Evolutionary conservation across 140 eudicot genomes (phyloP).

Genomic region (Ambrosia hybrid): DNA sequence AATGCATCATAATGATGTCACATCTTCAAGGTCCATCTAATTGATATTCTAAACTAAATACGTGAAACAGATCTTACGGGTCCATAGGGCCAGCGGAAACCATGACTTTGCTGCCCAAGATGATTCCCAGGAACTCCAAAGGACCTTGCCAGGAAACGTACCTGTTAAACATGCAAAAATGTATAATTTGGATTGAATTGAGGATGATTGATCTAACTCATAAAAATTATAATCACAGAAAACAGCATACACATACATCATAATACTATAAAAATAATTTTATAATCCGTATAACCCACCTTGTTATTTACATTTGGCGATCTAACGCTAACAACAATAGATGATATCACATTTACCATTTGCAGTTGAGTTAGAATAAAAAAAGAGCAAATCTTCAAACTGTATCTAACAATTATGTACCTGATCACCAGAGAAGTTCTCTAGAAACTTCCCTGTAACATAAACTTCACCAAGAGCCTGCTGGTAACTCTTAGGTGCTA

Average conservation of each 20-base stretch:
- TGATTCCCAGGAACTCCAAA: slow-evolving; percentile 97
- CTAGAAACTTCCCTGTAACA: slow-evolving; percentile 86
- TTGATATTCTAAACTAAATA: not conserved
- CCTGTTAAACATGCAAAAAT: slow-evolving; percentile 49
- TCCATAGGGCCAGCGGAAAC: slow-evolving; percentile 99
- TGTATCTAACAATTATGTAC: slow-evolving; percentile 31
- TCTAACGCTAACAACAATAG: slow-evolving; percentile 5
- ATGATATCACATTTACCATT: not conserved
- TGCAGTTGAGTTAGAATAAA: not conserved
- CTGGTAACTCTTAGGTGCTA: slow-evolving; percentile 93
- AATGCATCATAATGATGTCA: not conserved
- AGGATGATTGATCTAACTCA: not conserved
- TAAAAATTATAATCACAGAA: not conserved
- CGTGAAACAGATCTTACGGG: slow-evolving; percentile 55
- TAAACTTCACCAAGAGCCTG: slow-evolving; percentile 89
- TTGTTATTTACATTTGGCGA: not conserved
- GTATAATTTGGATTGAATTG: not conserved
- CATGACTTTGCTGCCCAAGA: slow-evolving; percentile 98
- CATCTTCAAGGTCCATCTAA: not conserved
- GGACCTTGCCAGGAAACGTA: slow-evolving; percentile 91
- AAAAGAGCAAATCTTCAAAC: not conserved
- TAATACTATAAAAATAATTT: not conserved
- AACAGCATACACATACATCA: not conserved
- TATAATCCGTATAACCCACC: not conserved
- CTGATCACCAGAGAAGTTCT: slow-evolving; percentile 92